These are phyloP conservation scores for Termitomyces sp. DNA, from an alignment of 768 basidiomycete genomes.

Conservation along the genomic window DNA sequence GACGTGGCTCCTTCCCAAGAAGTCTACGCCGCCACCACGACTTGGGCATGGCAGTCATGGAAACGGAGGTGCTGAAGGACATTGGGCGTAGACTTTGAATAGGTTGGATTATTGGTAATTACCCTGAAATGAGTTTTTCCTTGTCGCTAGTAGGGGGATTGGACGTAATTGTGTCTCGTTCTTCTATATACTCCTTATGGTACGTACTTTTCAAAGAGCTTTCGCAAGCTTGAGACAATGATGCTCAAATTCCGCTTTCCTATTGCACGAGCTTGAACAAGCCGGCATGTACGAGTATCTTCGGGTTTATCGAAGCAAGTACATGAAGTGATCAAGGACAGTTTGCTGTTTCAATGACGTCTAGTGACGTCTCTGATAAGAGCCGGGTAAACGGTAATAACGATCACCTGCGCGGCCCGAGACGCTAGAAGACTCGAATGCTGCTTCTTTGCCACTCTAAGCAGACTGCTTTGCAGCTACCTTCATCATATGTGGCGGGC, in stretches of 20 bases:
- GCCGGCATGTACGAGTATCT: background rate
- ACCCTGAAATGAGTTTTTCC: background rate
- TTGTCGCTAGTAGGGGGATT: background rate
- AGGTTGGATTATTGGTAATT: background rate
- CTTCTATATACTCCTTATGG: background rate
- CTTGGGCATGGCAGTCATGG: constrained; percentile 2
- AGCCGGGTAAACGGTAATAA: background rate
- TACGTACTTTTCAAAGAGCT: too few relatives aligned
- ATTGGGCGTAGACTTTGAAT: background rate
- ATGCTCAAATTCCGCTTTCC: background rate
- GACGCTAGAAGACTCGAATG: background rate
- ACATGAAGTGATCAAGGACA: background rate
- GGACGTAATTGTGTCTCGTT: background rate
- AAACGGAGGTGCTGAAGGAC: background rate
- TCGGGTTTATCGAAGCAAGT: background rate
- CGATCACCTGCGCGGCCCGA: background rate
- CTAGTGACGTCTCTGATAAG: background rate
- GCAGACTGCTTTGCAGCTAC: background rate
- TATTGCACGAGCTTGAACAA: background rate
- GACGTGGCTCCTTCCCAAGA: constrained; percentile 43
- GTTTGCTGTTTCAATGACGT: background rate
- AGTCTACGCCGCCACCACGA: constrained; percentile 13
- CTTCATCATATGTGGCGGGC: background rate
- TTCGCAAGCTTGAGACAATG: background rate
- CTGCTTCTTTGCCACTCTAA: background rate